These are phyloP conservation scores for Alternaria gaisen DNA, from an alignment of 2,329 filamentous ascomycete genomes.

Conservation along the genomic window DNA sequence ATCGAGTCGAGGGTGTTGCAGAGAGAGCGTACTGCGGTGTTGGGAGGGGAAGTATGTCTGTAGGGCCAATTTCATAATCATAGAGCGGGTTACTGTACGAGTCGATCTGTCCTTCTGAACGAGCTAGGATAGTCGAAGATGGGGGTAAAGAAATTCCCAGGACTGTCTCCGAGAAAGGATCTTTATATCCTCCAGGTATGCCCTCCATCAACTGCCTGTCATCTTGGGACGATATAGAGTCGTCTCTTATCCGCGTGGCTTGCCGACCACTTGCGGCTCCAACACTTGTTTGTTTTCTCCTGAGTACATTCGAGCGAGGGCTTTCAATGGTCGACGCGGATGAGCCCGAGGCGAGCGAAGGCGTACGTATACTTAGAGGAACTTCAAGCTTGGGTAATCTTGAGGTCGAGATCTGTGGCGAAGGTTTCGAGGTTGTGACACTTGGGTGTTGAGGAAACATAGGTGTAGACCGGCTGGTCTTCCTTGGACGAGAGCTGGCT, in stretches of 20 bases:
- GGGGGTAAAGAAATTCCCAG: conserved; percentile 54
- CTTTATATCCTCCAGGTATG: conserved; percentile 47
- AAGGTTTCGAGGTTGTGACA: conserved; percentile 31
- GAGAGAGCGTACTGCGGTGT: conserved; percentile 73
- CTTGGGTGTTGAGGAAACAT: conserved; percentile 28
- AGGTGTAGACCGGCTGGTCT: conserved; percentile 32
- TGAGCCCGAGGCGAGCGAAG: conserved; percentile 60
- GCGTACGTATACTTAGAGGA: conserved; percentile 51
- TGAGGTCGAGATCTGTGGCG: conserved; percentile 38
- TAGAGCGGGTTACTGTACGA: conserved; percentile 33
- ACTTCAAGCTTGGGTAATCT: conserved; percentile 49
- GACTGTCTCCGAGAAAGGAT: conserved; percentile 55
- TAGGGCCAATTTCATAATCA: conserved; percentile 63
- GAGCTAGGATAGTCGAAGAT: conserved; percentile 43
- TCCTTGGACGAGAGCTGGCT: conserved; percentile 34
- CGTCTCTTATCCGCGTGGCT: conserved; percentile 41
- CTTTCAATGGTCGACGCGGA: conserved; percentile 58
- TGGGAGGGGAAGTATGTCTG: conserved; percentile 72
- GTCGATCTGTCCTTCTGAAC: conserved; percentile 39
- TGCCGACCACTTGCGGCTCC: conserved; percentile 44
- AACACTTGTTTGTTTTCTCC: conserved; percentile 57
- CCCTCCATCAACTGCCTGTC: conserved; percentile 35
- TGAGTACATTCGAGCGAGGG: conserved; percentile 54
- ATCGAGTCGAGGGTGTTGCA: conserved; percentile 76
- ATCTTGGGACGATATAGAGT: conserved; percentile 48